Percentiles rank a stretch among this genome's conserved stretches.
phyloP scores from a whole-genome alignment of 225 moss, liverwort and hornwort species.

The Sphagnum contortum region DNA sequence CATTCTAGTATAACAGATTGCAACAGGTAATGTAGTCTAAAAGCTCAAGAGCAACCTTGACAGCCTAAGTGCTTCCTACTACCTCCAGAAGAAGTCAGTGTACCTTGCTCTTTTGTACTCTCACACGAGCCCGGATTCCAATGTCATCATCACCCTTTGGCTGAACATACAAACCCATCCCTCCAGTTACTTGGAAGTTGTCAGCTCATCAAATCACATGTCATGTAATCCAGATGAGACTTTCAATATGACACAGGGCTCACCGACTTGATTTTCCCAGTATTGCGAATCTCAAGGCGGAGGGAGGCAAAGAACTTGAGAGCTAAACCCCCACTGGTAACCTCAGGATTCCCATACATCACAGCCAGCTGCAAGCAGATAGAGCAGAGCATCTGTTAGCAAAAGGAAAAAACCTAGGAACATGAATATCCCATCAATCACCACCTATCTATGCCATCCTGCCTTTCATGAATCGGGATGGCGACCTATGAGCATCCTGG shows the following conservation, averaged over 20 bases:
- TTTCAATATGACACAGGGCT: constrained; percentile 8
- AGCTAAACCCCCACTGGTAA: constrained; percentile 91
- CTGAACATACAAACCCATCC: constrained; percentile 30
- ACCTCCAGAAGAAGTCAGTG: too few species aligned
- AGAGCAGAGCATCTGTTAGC: too few species aligned
- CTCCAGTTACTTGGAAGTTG: neutral
- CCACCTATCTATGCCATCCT: too few species aligned
- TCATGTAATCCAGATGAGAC: too few species aligned
- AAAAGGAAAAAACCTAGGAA: too few species aligned
- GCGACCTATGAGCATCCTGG: too few species aligned
- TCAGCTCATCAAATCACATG: neutral
- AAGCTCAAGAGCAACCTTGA: too few species aligned
- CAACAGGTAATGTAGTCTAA: too few species aligned
- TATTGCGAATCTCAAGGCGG: constrained; percentile 75
- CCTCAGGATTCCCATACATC: constrained; percentile 93
- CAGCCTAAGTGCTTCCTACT: too few species aligned
- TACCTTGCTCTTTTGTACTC: constrained; percentile 93
- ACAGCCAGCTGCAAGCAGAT: constrained; percentile 44
- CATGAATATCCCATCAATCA: too few species aligned
- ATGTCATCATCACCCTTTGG: constrained; percentile 85
- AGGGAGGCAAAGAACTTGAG: constrained; percentile 88
- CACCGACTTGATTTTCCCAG: constrained; percentile 87
- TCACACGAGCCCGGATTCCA: constrained; percentile 74
- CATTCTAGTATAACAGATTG: too few species aligned
- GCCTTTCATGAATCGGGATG: too few species aligned